Conservation (phyloP, 495 filamentous ascomycete species). For the Sphaerosporella brunnea region DNA sequence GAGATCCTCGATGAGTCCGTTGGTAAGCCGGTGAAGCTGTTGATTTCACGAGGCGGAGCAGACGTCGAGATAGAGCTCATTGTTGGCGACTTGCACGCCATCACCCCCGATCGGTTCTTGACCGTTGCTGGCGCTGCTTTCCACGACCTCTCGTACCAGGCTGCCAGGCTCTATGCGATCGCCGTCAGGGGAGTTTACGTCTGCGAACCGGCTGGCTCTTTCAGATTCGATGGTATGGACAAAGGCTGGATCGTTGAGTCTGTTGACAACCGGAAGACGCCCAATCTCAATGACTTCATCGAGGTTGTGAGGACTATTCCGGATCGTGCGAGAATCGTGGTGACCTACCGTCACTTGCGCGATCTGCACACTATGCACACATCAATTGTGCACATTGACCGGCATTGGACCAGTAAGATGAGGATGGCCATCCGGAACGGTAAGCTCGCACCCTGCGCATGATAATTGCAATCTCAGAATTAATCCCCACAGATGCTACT, state of each 20-base stretch:
- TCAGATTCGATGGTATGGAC: conserved; percentile 76
- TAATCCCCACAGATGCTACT: conserved; percentile 39
- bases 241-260: conserved; percentile 85
- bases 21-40: conserved; percentile 48
- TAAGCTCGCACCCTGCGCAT: conserved; percentile 2
- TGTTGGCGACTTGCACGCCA: conserved; percentile 81
- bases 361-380: conserved; percentile 91
- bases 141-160: conserved; percentile 90
- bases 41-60: conserved; percentile 74
- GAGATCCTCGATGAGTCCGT: conserved; percentile 83
- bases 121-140: conserved; percentile 85
- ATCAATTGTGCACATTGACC: conserved; percentile 76
- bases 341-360: conserved; percentile 86
- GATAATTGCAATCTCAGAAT: not conserved
- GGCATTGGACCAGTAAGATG: conserved; percentile 93
- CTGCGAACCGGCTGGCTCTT: conserved; percentile 87
- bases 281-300: conserved; percentile 73
- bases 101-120: conserved; percentile 90
- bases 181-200: conserved; percentile 82
- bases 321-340: conserved; percentile 73
- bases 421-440: conserved; percentile 71
- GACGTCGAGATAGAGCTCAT: conserved; percentile 69
- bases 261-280: conserved; percentile 78
- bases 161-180: conserved; percentile 83
- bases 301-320: conserved; percentile 80